Evolutionary conservation across 106 monocot genomes (phyloP).

Genomic region (Acorus calamus): DNA sequence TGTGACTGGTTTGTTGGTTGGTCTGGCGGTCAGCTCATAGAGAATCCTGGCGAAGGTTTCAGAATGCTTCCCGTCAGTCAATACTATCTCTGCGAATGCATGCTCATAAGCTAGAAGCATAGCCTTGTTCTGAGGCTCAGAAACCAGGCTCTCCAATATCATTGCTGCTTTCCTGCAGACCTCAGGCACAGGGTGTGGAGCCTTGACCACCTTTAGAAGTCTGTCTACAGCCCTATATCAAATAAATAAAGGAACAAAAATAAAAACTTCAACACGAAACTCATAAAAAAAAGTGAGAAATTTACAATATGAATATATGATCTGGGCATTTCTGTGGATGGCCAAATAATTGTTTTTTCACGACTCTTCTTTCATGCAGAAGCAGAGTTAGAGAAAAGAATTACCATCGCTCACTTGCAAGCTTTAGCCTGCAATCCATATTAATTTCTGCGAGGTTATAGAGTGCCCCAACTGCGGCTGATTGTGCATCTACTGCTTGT

Average conservation of each 20-base stretch:
- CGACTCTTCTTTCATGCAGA: too few relatives aligned
- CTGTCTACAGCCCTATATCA: slow-evolving; percentile 81
- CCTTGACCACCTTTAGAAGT: slow-evolving; percentile 63
- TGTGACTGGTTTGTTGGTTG: slow-evolving; percentile 43
- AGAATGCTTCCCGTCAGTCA: slow-evolving; percentile 56
- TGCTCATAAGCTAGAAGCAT: slow-evolving; percentile 74
- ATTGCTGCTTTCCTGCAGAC: slow-evolving; percentile 78
- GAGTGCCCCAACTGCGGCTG: slow-evolving; percentile 83
- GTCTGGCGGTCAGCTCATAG: slow-evolving; percentile 76
- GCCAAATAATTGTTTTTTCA: too few relatives aligned
- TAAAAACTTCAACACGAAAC: background rate
- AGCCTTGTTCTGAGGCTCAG: slow-evolving; percentile 78
- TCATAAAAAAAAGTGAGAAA: background rate
- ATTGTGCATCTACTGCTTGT: slow-evolving; percentile 71
- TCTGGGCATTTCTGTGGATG: too few relatives aligned
- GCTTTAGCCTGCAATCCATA: slow-evolving; percentile 84
- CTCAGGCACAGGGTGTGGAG: slow-evolving; percentile 85
- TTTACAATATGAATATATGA: background rate
- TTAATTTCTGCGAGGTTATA: slow-evolving; percentile 95
- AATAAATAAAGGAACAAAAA: background rate
- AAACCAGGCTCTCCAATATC: slow-evolving; percentile 83
- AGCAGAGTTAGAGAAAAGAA: background rate
- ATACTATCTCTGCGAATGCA: slow-evolving; percentile 73
- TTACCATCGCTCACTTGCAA: slow-evolving; percentile 92
- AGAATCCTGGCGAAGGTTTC: slow-evolving; percentile 83